Evolutionary conservation across 1,284 basidiomycete genomes (phyloP), one percentile per base, ranked within the genome.

Genomic region (Porodaedalea pini): DNA sequence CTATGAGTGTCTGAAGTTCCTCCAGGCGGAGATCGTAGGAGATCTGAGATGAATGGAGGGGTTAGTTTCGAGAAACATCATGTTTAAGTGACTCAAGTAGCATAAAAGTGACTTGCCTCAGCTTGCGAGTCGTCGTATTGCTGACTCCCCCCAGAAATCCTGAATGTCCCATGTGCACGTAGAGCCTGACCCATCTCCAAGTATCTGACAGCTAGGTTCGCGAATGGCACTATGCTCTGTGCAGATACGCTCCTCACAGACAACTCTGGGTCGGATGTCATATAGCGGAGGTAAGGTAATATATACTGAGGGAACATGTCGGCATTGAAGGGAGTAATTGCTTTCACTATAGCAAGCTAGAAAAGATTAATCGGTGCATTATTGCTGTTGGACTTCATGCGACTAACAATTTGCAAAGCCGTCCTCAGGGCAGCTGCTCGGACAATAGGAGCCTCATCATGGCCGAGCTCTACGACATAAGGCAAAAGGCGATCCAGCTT

Each of bases 401-500:
- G 31, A 75, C 90, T 61, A 63, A 95, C 92, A 37, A 92, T 82
- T 74, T 94, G 90, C 63, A 94, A 85, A 48, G 97, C 74, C 0
- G 88, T 90, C 50, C 92, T 78, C 57, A 97, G 70, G 0, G 92
- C 89, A 1, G 87, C 85, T 1, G 84, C 80, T 21, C 95, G 84
- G 0, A 99, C 94, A 7, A 83, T 73, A 0, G 92, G 83, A 1
- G 83, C 81, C 17, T 94, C 91, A 64, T 99, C 94, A 58, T 91
- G 86, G 19, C 98, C 73, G 10, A 98, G 77, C 43, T 94, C 90
- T 4, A 98, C 86, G 25, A 97, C 81, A 65, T 93, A 98, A 0
- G 97, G 97, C 1, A 98, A 77, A 71, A 98, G 85, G 2, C 95
- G 85, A 69, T 99, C 97, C 47, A 99, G 76, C 68, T 96, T 96